Evolutionary conservation across 768 basidiomycete genomes (phyloP), one percentile per base, ranked within the genome.

Genomic region (Boletus insuetus): DNA sequence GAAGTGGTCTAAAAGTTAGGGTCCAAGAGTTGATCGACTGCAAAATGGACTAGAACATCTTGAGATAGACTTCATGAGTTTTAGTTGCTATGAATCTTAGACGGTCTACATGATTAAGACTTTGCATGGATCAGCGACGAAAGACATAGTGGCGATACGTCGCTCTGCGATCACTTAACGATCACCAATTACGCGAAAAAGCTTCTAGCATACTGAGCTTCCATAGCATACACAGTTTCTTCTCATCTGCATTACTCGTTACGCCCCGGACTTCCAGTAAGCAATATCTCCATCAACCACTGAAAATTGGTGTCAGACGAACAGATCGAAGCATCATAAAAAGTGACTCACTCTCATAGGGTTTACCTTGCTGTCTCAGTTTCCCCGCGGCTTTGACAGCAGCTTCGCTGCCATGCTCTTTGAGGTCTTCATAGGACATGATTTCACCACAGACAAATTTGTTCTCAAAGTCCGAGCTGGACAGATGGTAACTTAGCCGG

Each of bases 401-500:
- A 8, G 82, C 59, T 77, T 99, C 97, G 58, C 88, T 89, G 12
- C 94, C 95, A 62, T 94, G 78, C 72, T 97, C 94, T 65, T 87
- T 87, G 56, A 99, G 77, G 72, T 98, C 97, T 0, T 86, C 84
- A 65, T 86, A 97, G 1, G 84, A 67, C 94, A 98, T 96, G 69
- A 98, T 96, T 74, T 98, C 96, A 72, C 94, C 94, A 59, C 94
- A 97, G 22, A 98, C 89, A 63, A 97, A 97, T 75, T 97, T 95
- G 74, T 96, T 91, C 77, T 98, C 94, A 69, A 98, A 98, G 74
- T 98, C 95, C 49, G 92, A 87, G 79, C 90, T 92, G 56, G 35
- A 48, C 39, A 19, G 9, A 40, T 20, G 19, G 39, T n/a, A n/a
- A n/a, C n/a, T 39, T 51, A 19, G 58, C 54, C 13, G 29, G 6